Percentiles rank a stretch among this genome's conserved stretches.
Conservation (phyloP, 2,329 filamentous ascomycete genomes). For the Claviceps arundinis region DNA sequence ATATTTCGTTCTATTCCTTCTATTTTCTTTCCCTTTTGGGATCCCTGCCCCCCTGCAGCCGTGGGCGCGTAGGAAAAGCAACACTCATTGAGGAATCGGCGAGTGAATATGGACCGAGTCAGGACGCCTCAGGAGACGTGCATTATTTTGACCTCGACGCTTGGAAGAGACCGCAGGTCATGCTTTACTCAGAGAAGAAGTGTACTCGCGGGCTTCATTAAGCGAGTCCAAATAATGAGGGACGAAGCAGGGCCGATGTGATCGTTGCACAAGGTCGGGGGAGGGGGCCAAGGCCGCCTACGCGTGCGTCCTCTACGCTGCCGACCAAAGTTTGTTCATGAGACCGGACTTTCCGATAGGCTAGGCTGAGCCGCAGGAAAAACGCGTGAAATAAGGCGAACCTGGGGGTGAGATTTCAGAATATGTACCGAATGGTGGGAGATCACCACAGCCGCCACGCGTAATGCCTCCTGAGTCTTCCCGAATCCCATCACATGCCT, state of each 20-base stretch:
- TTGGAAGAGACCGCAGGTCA: not conserved
- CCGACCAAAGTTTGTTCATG: too few relatives aligned
- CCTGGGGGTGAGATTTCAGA: not conserved
- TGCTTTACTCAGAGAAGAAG: not conserved
- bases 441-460: not conserved
- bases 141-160: not conserved
- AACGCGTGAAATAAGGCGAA: not conserved
- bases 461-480: not conserved
- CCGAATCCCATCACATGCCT: not conserved
- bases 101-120: not conserved
- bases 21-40: not conserved
- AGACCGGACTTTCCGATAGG: not conserved
- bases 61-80: not conserved
- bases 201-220: slow-evolving; percentile 2
- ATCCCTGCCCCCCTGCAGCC: not conserved
- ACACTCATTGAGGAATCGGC: not conserved
- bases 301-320: not conserved
- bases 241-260: slow-evolving; percentile 6
- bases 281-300: not conserved
- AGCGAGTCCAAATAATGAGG: slow-evolving; percentile 1
- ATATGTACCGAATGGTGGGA: not conserved
- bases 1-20: not conserved
- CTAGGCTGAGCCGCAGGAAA: not conserved
- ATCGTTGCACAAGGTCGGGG: slow-evolving; percentile 4
- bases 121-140: not conserved